A percentile compares a stretch with the other conserved stretches of the same genome.
Evolutionary conservation across 495 filamentous ascomycete species (phyloP).

Genomic region (Astrocystis sublimbata): DNA sequence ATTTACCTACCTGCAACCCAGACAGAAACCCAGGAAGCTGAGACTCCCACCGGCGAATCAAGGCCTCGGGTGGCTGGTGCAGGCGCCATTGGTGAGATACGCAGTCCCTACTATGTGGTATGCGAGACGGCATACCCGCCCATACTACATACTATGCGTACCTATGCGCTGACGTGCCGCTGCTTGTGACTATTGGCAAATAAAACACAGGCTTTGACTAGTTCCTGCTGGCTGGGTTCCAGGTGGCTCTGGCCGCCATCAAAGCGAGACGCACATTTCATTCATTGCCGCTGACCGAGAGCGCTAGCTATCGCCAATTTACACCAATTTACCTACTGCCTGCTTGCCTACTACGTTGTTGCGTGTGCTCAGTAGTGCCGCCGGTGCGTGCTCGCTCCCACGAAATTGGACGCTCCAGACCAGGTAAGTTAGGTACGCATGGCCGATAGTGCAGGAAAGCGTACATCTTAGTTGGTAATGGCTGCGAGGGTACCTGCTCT

Average conservation of each 20-base stretch:
- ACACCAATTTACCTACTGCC: neutral
- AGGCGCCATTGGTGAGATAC: slow-evolving; percentile 14
- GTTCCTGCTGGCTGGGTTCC: slow-evolving; percentile 6
- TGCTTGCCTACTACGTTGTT: too few species aligned
- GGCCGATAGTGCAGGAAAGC: too few species aligned
- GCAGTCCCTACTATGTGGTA: slow-evolving; percentile 11
- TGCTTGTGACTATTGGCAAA: slow-evolving; percentile 1
- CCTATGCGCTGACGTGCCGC: slow-evolving; percentile 4
- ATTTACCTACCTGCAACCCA: too few species aligned
- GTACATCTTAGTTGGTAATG: too few species aligned
- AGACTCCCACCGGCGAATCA: slow-evolving; percentile 27
- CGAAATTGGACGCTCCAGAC: too few species aligned
- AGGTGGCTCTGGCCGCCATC: neutral
- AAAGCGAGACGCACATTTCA: neutral
- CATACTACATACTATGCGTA: slow-evolving; percentile 1
- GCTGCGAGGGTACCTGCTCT: too few species aligned
- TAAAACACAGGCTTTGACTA: neutral
- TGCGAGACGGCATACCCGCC: slow-evolving; percentile 6
- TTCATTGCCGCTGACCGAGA: slow-evolving; percentile 23
- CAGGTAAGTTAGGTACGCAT: too few species aligned
- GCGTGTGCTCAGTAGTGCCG: neutral
- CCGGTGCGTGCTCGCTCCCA: too few species aligned
- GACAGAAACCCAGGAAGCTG: slow-evolving; percentile 9
- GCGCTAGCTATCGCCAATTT: neutral
- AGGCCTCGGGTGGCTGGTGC: slow-evolving; percentile 1